Evolutionary conservation across 2,329 filamentous ascomycete species (phyloP).

Genomic region (Cercospora canescens): DNA sequence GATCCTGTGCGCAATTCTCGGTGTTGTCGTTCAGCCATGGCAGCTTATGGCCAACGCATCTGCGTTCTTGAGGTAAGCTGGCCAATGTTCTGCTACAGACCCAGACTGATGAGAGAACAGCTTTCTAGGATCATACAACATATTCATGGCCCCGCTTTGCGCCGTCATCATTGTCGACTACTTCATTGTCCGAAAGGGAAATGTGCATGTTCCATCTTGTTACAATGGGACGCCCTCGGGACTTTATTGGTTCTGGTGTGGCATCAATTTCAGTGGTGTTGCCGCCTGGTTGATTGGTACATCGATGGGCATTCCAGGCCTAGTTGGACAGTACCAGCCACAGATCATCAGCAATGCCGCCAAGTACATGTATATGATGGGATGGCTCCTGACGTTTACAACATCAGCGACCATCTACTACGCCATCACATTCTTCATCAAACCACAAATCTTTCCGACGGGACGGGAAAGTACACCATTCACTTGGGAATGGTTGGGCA

Average conservation of each 20-base stretch:
- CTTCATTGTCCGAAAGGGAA: conserved; percentile 41
- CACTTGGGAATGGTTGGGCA: neutral
- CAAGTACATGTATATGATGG: conserved; percentile 52
- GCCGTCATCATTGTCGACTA: conserved; percentile 45
- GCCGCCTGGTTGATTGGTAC: conserved; percentile 59
- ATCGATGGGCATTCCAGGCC: conserved; percentile 57
- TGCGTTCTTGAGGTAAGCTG: conserved; percentile 52
- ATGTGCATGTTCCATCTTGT: conserved; percentile 43
- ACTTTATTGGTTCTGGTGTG: conserved; percentile 53
- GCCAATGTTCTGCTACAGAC: too few species aligned
- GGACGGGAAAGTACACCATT: neutral
- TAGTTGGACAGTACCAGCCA: conserved; percentile 40
- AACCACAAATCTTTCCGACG: neutral
- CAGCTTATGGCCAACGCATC: conserved; percentile 60
- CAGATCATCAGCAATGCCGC: conserved; percentile 24
- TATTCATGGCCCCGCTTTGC: conserved; percentile 45
- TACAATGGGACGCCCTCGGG: conserved; percentile 45
- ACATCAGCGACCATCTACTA: conserved; percentile 57
- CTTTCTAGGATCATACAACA: conserved; percentile 44
- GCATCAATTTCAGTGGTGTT: conserved; percentile 60
- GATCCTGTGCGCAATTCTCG: conserved; percentile 40
- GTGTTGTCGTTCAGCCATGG: conserved; percentile 62
- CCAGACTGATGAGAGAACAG: conserved; percentile 34
- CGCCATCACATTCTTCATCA: neutral
- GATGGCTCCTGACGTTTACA: conserved; percentile 64